Evolutionary conservation across 768 basidiomycete species (phyloP).

Genomic region (Sutorius australiensis): DNA sequence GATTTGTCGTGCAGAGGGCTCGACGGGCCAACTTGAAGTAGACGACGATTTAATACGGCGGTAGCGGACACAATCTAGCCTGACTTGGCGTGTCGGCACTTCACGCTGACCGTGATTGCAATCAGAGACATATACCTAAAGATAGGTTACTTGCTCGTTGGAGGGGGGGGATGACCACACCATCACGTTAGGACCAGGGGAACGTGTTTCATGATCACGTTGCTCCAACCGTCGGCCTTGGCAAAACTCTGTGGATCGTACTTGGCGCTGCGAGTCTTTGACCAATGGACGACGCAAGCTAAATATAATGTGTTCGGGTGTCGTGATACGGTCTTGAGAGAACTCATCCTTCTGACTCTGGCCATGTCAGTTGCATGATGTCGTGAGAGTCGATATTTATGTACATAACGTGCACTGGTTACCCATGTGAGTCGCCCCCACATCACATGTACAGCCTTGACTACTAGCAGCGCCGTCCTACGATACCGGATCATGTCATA

Average conservation of each 20-base stretch:
- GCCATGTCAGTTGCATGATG: neutral
- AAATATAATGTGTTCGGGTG: neutral
- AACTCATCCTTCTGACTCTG: neutral
- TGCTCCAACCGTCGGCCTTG: neutral
- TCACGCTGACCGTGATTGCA: neutral
- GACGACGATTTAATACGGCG: neutral
- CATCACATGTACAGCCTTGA: neutral
- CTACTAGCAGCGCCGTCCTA: neutral
- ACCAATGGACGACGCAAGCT: neutral
- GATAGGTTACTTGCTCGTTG: neutral
- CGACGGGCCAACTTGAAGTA: neutral
- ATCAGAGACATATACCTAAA: conserved; percentile 8
- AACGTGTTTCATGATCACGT: neutral
- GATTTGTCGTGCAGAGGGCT: conserved; percentile 1
- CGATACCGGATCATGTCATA: neutral
- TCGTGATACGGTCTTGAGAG: neutral
- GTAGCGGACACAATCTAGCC: neutral
- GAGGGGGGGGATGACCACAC: neutral
- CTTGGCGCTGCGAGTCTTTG: neutral
- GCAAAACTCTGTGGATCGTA: neutral
- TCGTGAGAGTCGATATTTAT: conserved; percentile 1
- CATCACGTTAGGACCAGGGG: neutral
- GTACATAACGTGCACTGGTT: too few species aligned
- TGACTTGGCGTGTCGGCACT: neutral
- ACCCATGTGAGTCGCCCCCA: too few species aligned